Percentiles rank a stretch among this genome's conserved stretches.
Evolutionary conservation across 106 monocot genomes (phyloP).

Genomic region (Alisma plantagoaquatica): DNA sequence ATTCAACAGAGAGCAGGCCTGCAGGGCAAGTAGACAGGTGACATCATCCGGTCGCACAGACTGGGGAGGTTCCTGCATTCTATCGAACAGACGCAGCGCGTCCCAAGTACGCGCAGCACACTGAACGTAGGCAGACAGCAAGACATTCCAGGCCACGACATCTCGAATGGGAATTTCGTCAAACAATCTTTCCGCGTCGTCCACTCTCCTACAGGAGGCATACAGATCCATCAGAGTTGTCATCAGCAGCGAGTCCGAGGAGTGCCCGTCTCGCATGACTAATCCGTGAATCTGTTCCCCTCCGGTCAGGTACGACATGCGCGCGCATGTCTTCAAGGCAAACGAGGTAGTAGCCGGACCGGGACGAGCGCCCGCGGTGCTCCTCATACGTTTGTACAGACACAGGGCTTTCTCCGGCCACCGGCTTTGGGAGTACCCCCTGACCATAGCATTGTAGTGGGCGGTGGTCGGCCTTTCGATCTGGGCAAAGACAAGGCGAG

Average conservation of each 20-base stretch:
- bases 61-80: constrained; percentile 28
- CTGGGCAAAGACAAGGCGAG: constrained; percentile 21
- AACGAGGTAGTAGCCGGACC: constrained; percentile 45
- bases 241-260: constrained; percentile 37
- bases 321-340: constrained; percentile 38
- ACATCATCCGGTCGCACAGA: constrained; percentile 39
- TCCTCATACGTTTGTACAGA: constrained; percentile 35
- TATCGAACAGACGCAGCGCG: constrained; percentile 46
- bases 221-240: constrained; percentile 62
- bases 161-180: constrained; percentile 51
- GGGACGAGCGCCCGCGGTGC: constrained; percentile 14
- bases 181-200: constrained; percentile 27
- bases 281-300: constrained; percentile 45
- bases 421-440: constrained; percentile 19
- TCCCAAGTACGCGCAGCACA: constrained; percentile 39
- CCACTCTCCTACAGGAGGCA: constrained; percentile 19
- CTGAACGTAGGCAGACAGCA: constrained; percentile 46
- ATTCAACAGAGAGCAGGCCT: constrained; percentile 42
- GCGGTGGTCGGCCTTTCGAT: constrained; percentile 12
- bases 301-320: constrained; percentile 9
- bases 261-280: constrained; percentile 41
- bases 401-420: constrained; percentile 19
- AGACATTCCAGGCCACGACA: constrained; percentile 62
- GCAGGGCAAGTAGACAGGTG: constrained; percentile 59
- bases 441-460: constrained; percentile 43